Evolutionary conservation across 2,329 filamentous ascomycete genomes (phyloP), one percentile per base, ranked within the genome.

Genomic region (Pseudogymnoascus sp.): DNA sequence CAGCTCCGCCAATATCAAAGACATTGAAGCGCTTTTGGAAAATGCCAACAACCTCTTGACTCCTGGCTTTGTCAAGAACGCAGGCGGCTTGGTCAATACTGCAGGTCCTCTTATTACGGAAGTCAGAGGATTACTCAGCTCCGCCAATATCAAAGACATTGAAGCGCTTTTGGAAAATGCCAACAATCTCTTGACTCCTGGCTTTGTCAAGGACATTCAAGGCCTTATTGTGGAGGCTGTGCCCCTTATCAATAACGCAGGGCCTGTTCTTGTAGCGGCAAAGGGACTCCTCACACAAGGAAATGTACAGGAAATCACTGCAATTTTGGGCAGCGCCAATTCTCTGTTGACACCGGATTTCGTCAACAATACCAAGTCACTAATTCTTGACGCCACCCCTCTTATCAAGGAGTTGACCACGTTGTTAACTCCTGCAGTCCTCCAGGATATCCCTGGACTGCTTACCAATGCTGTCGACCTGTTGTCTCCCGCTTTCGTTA

Each of bases 381-480:
- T 62, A 40, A 53, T 62, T 53, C 7, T 15, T 23, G 26, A 53
- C 3, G 40, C 60, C 31, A 29, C 17, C 4, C 40, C 37, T 31
- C 26, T 62, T 21, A 33, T 44, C 5, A 44, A 44, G 40, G 40
- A 44, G 2, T 44, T 44, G 19, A 2, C 40, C 13, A 23, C 19
- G 10, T 44, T 23, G 19, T 44, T 44, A 19, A 44, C 40, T 7
- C 40, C 40, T 19, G 2, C 13, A 15, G 19, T 44, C 11, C 40
- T 75, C 10, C 69, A 62, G 13, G 73, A 72, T 40, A 71, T 78
- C 29, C 70, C 75, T 6, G 68, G 42, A 7, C 68, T 78, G 7
- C 66, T 78, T 2, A 68, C 67, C 26, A 78, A 77, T 23, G 77
- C 75, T 15, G 74, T 72, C 4, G 64, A 65, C 4, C 71, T 78